Evolutionary conservation across 192 early-diverging fungal species (phyloP), one percentile per base, ranked within the genome.

Genomic region (Mortierella claussenii): DNA sequence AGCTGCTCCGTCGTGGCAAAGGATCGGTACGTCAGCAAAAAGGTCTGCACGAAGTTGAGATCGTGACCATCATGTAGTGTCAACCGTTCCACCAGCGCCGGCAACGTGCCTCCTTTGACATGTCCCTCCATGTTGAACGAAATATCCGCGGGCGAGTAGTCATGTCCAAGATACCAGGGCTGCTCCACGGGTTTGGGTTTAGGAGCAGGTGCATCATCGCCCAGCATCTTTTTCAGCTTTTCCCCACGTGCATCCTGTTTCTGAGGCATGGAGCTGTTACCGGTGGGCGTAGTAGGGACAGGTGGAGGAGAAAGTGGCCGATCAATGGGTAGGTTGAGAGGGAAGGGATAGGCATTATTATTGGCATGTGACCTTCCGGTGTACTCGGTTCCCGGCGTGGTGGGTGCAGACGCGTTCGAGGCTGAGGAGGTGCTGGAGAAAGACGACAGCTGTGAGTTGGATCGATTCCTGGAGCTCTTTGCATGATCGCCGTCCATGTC

Each of bases 21-120:
- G 11, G 95, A 95, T 30, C 94, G 93, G 83, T 97, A 99, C 2
- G 97, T 98, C 34, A 99, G 82, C 57, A 99, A 66, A 76, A 99
- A 98, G 0, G 95, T 93, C 28, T 85, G 86, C 33, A 89, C 90
- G 81, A 94, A 98, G 75, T 89, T 90, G 48, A 89, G 75, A 54
- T 99, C 96, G 9, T 83, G 60, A 17, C 88, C 87, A 62, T 98
- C 95, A 55, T 98, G 97, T 15, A 94, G 80, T 7, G 95, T 97
- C 65, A 98, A 85, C 17, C 95, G 86, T 78, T 96, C 95, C 4
- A 96, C 84, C 18, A 98, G 82, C 31, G 95, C 95, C 12, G 73
- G 60, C 44, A 97, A 83, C 12, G 95, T 97, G 33, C 94, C 96
- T 49, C 96, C 97, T 69, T 92, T 93, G 30, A 98, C 94, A 60